Evolutionary conservation across 2,329 filamentous ascomycete species (phyloP).

Genomic region (Ophiosphaerella korrae): DNA sequence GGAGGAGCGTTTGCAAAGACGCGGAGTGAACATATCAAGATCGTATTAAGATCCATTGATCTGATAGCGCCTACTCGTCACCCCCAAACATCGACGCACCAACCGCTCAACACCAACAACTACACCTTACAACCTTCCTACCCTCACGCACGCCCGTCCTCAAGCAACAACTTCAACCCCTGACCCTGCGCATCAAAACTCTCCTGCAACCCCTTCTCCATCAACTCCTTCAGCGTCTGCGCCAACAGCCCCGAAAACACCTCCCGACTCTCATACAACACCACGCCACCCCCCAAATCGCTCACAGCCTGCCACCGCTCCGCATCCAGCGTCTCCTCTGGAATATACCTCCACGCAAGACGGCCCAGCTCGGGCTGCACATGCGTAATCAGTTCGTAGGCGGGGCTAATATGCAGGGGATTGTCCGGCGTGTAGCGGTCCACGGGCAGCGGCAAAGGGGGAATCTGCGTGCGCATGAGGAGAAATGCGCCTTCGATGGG

Average conservation of each 20-base stretch:
- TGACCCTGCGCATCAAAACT: conserved; percentile 35
- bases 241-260: conserved; percentile 31
- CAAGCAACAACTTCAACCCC: conserved; percentile 30
- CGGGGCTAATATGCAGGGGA: conserved; percentile 24
- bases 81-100: too few relatives aligned
- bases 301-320: conserved; percentile 39
- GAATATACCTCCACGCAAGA: conserved; percentile 32
- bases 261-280: conserved; percentile 40
- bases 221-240: conserved; percentile 11
- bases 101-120: not conserved
- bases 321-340: conserved; percentile 16
- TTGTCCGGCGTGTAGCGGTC: conserved; percentile 32
- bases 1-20: too few relatives aligned
- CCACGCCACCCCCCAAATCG: conserved; percentile 23
- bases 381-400: conserved; percentile 35
- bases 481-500: conserved; percentile 29
- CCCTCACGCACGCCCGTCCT: not conserved
- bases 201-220: conserved; percentile 25
- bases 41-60: too few relatives aligned
- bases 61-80: too few relatives aligned
- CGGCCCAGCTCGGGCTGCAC: conserved; percentile 31
- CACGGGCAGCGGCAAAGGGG: conserved; percentile 36
- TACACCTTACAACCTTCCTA: not conserved
- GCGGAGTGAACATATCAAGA: too few relatives aligned
- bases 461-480: conserved; percentile 36